These are phyloP conservation scores for Leptographium lundbergii DNA, from an alignment of 2,329 filamentous ascomycete species.

Conservation along the genomic window DNA sequence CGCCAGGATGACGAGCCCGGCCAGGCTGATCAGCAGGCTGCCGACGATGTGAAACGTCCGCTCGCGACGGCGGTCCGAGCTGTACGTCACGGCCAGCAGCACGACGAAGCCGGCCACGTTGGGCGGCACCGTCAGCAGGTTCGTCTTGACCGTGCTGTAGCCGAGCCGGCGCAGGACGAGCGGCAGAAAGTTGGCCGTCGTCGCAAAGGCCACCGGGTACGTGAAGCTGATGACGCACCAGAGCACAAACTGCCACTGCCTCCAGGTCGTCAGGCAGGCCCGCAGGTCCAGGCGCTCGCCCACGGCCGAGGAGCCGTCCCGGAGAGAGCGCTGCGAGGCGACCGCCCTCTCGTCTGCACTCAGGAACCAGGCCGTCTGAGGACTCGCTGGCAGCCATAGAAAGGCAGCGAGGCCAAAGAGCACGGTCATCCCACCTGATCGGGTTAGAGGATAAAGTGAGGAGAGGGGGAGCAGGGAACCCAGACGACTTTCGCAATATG, in stretches of 20 bases:
- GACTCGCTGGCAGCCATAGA: slow-evolving; percentile 11
- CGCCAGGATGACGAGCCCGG: slow-evolving; percentile 7
- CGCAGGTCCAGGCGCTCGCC: slow-evolving; percentile 7
- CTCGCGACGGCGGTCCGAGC: slow-evolving; percentile 11
- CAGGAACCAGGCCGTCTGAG: slow-evolving; percentile 11
- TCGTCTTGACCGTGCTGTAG: slow-evolving; percentile 10
- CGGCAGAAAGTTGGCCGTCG: slow-evolving; percentile 12
- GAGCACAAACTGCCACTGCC: slow-evolving; percentile 1
- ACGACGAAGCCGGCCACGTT: slow-evolving; percentile 10
- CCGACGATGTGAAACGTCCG: slow-evolving; percentile 12
- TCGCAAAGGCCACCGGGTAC: slow-evolving; percentile 8
- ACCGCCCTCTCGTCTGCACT: slow-evolving; percentile 9
- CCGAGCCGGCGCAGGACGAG: slow-evolving; percentile 9
- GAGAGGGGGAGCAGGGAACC: background rate
- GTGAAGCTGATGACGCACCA: slow-evolving; percentile 9
- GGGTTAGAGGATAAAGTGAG: background rate
- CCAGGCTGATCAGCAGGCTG: background rate
- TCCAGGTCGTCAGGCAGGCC: slow-evolving; percentile 6
- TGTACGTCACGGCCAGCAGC: slow-evolving; percentile 8
- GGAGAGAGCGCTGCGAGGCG: slow-evolving; percentile 7
- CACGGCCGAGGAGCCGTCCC: slow-evolving; percentile 9
- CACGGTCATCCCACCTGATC: slow-evolving; percentile 4
- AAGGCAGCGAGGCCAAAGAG: slow-evolving; percentile 10
- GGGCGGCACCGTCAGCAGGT: slow-evolving; percentile 13
- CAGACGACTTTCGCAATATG: too few species aligned